Percentiles rank a stretch among this genome's conserved stretches.
phyloP scores from a whole-genome alignment of 306 rosid genomes.

The Spatholobus suberectus region DNA sequence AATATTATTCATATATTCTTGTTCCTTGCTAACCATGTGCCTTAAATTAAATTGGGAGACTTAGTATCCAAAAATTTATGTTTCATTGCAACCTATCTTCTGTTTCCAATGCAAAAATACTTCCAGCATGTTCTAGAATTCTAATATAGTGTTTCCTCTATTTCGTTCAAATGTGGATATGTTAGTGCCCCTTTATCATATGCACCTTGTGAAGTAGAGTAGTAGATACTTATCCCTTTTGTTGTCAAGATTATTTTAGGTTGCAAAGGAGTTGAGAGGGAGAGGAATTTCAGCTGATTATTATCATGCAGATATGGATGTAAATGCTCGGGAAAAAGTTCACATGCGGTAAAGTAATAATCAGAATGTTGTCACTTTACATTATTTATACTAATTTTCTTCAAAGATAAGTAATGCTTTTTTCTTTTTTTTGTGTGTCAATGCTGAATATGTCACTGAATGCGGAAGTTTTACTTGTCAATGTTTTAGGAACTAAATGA shows the following conservation, averaged over 20 bases:
- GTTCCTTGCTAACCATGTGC: not conserved
- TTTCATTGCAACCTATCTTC: slow-evolving; percentile 2
- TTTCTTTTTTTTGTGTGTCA: slow-evolving; percentile 7
- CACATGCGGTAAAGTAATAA: slow-evolving; percentile 77
- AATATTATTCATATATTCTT: not conserved
- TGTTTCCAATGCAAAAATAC: slow-evolving; percentile 5
- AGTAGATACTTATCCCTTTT: slow-evolving; percentile 27
- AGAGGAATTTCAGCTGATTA: slow-evolving; percentile 84
- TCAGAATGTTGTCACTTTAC: slow-evolving; percentile 30
- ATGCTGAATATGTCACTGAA: slow-evolving; percentile 22
- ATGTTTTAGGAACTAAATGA: slow-evolving; percentile 27
- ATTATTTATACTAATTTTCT: slow-evolving; percentile 11
- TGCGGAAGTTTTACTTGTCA: slow-evolving; percentile 1
- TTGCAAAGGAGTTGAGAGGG: slow-evolving; percentile 84
- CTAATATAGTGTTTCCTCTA: not conserved
- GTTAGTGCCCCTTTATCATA: slow-evolving; percentile 17
- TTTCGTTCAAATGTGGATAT: not conserved
- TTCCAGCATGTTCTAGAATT: slow-evolving; percentile 15
- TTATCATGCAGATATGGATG: slow-evolving; percentile 98
- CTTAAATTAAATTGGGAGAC: slow-evolving; percentile 4
- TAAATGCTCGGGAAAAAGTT: slow-evolving; percentile 74
- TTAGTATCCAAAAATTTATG: not conserved
- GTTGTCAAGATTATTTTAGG: slow-evolving; percentile 56
- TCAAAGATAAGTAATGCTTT: not conserved
- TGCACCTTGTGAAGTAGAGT: slow-evolving; percentile 11